Percentiles rank a stretch among this genome's conserved stretches.
Conservation (phyloP, 2,329 filamentous ascomycete species). For the Conoideocrella luteorostrata region DNA sequence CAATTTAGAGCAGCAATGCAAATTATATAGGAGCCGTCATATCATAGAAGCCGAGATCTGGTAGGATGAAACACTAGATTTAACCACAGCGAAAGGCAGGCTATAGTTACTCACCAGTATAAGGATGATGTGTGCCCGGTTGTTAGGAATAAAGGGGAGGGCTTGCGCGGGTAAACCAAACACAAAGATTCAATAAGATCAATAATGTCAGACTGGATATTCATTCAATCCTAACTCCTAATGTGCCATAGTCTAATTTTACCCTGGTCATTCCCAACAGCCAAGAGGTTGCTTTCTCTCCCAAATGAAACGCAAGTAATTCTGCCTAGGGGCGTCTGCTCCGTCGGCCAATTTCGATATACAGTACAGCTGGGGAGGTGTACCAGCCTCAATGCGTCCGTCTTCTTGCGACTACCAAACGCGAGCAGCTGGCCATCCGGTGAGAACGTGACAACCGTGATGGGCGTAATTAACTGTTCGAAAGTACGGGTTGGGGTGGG, state of each 20-base stretch:
- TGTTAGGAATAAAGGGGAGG: too few relatives aligned
- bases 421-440: slow-evolving; percentile 85
- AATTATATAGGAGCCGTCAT: too few relatives aligned
- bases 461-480: slow-evolving; percentile 82
- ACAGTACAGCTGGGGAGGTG: slow-evolving; percentile 90
- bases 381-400: slow-evolving; percentile 78
- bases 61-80: too few relatives aligned
- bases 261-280: slow-evolving; percentile 82
- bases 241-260: slow-evolving; percentile 92
- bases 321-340: slow-evolving; percentile 78
- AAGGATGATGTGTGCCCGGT: too few relatives aligned
- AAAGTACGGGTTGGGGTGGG: slow-evolving; percentile 69
- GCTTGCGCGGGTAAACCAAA: too few relatives aligned
- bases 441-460: slow-evolving; percentile 73
- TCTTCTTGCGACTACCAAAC: slow-evolving; percentile 81
- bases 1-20: too few relatives aligned
- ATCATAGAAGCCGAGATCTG: too few relatives aligned
- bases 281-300: slow-evolving; percentile 60
- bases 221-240: slow-evolving; percentile 41
- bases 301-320: slow-evolving; percentile 70
- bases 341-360: slow-evolving; percentile 95
- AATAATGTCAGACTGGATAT: too few relatives aligned
- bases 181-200: too few relatives aligned
- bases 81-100: too few relatives aligned
- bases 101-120: too few relatives aligned